These are phyloP conservation scores for Tuber indicum DNA, from an alignment of 495 filamentous ascomycete genomes.

Conservation along the genomic window DNA sequence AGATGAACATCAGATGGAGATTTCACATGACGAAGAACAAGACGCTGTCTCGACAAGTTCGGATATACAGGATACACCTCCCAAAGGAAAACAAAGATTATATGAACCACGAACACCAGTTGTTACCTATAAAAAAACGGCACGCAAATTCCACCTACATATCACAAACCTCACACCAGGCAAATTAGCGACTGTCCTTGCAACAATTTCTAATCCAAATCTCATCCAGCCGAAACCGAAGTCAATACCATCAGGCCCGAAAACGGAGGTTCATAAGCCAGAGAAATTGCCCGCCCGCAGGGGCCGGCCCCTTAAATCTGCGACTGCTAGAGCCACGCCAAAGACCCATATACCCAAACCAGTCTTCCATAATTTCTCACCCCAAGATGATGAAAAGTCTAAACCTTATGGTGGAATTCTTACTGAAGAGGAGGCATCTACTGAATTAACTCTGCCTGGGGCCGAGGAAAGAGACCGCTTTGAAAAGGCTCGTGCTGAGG, in stretches of 20 bases:
- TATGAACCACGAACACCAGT: conserved; percentile 26
- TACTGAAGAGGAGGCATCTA: conserved; percentile 82
- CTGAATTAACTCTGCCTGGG: conserved; percentile 74
- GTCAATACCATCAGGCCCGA: background rate
- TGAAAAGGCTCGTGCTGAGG: conserved; percentile 76
- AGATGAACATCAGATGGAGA: conserved; percentile 28
- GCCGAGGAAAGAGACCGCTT: conserved; percentile 74
- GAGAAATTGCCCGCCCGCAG: background rate
- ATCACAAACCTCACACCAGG: conserved; percentile 29
- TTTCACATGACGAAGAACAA: conserved; percentile 2
- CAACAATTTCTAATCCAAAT: conserved; percentile 12
- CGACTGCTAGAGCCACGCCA: background rate
- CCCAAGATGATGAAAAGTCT: conserved; percentile 78
- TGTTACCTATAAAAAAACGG: conserved; percentile 31
- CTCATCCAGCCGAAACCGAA: conserved; percentile 13
- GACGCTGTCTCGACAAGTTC: background rate
- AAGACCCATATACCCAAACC: background rate
- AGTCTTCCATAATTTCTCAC: background rate
- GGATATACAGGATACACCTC: conserved; percentile 12
- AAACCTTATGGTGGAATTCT: conserved; percentile 96
- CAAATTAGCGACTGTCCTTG: conserved; percentile 26
- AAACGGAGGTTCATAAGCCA: background rate
- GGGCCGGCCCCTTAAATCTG: background rate
- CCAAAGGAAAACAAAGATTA: conserved; percentile 29
- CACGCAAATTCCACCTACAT: conserved; percentile 28